A percentile compares a stretch with the other conserved stretches of the same genome.
Conservation (phyloP, 257 asterid genomes). For the Perilla frutescens region DNA sequence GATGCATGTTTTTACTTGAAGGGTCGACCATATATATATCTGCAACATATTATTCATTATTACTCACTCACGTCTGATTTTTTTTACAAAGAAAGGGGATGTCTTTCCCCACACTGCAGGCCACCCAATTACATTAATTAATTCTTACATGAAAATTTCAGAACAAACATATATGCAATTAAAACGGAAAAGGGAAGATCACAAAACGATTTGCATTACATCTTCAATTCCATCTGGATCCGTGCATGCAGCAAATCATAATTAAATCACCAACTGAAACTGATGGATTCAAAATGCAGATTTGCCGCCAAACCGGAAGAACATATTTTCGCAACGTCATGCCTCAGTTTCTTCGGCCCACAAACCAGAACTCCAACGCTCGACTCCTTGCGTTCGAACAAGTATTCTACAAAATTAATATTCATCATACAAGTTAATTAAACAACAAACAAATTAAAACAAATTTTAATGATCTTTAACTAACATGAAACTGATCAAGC, state of each 20-base stretch:
- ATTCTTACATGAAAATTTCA: neutral
- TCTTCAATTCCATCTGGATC: neutral
- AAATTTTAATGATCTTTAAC: neutral
- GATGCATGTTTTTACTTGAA: no score
- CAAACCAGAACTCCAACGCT: constrained; percentile 80
- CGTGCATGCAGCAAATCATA: no score
- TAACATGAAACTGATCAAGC: no score
- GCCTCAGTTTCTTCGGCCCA: constrained; percentile 82
- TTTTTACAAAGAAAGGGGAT: neutral
- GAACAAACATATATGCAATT: neutral
- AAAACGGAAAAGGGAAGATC: no score
- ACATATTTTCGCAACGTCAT: constrained; percentile 76
- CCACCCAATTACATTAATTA: neutral
- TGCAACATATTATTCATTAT: neutral
- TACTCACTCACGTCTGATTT: neutral
- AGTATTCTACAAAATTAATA: constrained; percentile 46
- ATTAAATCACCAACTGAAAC: constrained; percentile 76
- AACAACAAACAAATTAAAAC: no score
- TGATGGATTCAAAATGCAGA: constrained; percentile 81
- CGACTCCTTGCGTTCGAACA: constrained; percentile 67
- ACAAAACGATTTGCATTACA: neutral
- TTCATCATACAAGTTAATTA: neutral
- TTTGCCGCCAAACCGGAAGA: constrained; percentile 72
- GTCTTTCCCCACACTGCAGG: neutral
- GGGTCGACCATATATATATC: no score